These are phyloP conservation scores for Suillus sp. DNA, from an alignment of 768 basidiomycete species.

Conservation along the genomic window DNA sequence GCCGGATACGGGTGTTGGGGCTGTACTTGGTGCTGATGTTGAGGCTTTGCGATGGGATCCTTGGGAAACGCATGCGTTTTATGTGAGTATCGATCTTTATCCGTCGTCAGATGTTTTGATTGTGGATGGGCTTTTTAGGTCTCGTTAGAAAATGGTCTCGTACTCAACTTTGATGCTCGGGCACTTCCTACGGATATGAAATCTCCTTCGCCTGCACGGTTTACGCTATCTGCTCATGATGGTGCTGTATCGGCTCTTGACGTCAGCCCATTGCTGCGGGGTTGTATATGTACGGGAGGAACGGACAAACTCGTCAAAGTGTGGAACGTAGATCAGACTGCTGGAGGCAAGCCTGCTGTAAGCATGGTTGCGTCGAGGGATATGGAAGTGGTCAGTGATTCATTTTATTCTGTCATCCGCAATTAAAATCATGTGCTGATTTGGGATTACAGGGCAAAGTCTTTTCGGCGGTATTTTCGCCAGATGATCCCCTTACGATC, in stretches of 20 bases:
- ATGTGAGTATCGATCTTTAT: constrained; percentile 50
- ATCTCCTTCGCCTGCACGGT: constrained; percentile 67
- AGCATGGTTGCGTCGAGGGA: constrained; percentile 86
- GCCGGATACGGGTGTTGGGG: constrained; percentile 81
- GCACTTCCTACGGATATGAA: constrained; percentile 73
- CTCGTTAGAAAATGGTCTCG: constrained; percentile 91
- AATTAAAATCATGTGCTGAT: constrained; percentile 6
- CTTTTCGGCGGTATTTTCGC: constrained; percentile 89
- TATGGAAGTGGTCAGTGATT: constrained; percentile 76
- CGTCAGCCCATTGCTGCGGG: constrained; percentile 85
- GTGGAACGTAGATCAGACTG: constrained; percentile 85
- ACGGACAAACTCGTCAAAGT: constrained; percentile 94
- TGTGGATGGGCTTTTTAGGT: constrained; percentile 54
- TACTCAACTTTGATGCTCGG: constrained; percentile 90
- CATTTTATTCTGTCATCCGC: neutral
- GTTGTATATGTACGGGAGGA: constrained; percentile 92
- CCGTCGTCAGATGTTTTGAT: neutral
- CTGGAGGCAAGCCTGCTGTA: constrained; percentile 67
- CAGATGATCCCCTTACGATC: constrained; percentile 90
- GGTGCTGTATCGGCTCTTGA: constrained; percentile 88
- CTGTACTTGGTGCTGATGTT: constrained; percentile 86
- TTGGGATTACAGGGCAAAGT: constrained; percentile 78
- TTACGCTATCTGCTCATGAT: constrained; percentile 93
- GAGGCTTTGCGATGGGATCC: constrained; percentile 96
- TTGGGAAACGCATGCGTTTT: constrained; percentile 86